Conservation (phyloP, 495 filamentous ascomycete species). For the Pseudoneurospora amorphoporcata region DNA sequence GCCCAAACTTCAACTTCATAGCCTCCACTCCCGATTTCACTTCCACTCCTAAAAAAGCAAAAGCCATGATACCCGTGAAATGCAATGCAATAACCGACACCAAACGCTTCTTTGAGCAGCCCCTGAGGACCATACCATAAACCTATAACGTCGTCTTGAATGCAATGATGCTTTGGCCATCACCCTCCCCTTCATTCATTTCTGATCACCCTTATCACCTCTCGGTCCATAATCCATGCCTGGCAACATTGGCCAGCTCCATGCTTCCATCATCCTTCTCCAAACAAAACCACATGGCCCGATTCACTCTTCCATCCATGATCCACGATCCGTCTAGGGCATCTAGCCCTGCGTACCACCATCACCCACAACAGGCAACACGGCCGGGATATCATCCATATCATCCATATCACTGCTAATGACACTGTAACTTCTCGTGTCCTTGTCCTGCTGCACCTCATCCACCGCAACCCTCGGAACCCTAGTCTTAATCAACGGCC, state of each 20-base stretch:
- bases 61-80: not conserved
- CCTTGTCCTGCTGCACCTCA: not conserved
- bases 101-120: not conserved
- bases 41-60: not conserved
- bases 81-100: not conserved
- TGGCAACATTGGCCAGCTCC: not conserved
- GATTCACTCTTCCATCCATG: too few species aligned
- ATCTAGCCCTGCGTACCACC: too few species aligned
- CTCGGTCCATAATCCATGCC: not conserved
- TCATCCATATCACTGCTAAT: constrained; percentile 21
- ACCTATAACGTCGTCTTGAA: not conserved
- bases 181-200: not conserved
- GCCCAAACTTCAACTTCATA: not conserved
- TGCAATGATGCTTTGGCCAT: not conserved
- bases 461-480: not conserved
- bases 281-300: too few species aligned
- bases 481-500: not conserved
- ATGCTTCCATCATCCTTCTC: not conserved
- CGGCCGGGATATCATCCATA: constrained; percentile 27
- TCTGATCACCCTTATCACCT: not conserved
- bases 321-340: too few species aligned
- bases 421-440: not conserved
- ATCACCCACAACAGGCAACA: constrained; percentile 1
- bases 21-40: not conserved
- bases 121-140: not conserved